Base-by-base conservation (phyloP, 1,284 basidiomycete genomes). In the Ganoderma leucocontextum region DNA sequence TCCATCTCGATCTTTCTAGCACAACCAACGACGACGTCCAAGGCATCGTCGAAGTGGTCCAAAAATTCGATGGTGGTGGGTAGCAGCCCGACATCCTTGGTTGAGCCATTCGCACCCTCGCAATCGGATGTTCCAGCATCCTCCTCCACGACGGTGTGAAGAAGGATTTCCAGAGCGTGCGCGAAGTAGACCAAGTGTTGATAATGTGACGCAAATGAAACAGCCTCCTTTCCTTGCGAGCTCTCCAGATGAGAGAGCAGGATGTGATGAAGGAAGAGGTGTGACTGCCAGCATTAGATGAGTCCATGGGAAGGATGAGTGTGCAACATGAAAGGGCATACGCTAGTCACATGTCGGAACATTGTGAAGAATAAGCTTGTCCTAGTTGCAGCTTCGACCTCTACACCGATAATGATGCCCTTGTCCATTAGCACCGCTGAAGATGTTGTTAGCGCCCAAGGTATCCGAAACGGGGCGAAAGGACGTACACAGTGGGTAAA, bases 1-100 rank as follows among this genome's bases (percentile, higher is more conserved):
- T 94, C 92, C 75, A 97, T 89, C 80, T 99, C 98, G 4, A 96
- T 99, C 83, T 99, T 99, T 60, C 98, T 86, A 9, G 98, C 98
- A 77, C 97, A 99, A 7, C 94, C 92, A 9, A 99, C 97, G 1
- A 99, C 95, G 5, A 99, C 96, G 70, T 98, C 95, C 64, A 99
- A 83, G 4, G 93, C 89, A 63, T 89, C 91, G 68, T 95, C 92
- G 78, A 99, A 99, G 78, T 99, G 91, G 77, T 99, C 97, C 73
- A 99, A 82, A 77, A 99, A 99, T 71, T 95, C 93, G 64, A 98
- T 86, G 1, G 95, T 92, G 0, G 86, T 83, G 0, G 91, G 86
- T 12, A 99, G 81, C 2, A 92, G 83, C 35, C 66, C 60, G 2
- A 33, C 17, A 22, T 84, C 80, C 57, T 83, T 81, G 10, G 72